These are phyloP conservation scores for Podaxis sp. DNA, from an alignment of 768 basidiomycete genomes.

Conservation along the genomic window DNA sequence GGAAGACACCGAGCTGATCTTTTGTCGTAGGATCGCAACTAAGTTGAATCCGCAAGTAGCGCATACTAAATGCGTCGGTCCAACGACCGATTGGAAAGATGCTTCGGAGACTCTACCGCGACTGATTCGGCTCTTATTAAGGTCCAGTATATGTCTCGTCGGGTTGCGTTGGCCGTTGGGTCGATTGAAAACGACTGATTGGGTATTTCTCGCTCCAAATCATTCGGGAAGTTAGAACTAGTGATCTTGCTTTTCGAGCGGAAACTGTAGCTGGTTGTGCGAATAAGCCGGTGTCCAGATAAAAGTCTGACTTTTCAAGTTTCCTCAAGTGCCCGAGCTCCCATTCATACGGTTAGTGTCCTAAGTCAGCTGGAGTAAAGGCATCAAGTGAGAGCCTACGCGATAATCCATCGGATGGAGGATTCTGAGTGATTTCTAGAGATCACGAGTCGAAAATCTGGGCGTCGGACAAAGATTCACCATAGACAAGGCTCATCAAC, in stretches of 20 bases:
- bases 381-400: background rate
- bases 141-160: too few species aligned
- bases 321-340: background rate
- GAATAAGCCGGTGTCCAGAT: background rate
- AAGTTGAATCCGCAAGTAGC: too few species aligned
- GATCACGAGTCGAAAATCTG: background rate
- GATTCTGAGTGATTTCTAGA: background rate
- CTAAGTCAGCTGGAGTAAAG: background rate
- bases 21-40: background rate
- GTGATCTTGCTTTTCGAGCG: background rate
- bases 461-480: background rate
- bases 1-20: background rate
- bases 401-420: background rate
- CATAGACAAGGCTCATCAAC: background rate
- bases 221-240: background rate
- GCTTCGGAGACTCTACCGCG: too few species aligned
- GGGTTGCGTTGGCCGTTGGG: background rate
- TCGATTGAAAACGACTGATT: background rate
- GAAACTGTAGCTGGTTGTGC: background rate
- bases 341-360: background rate
- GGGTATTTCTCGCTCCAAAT: background rate
- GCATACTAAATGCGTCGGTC: too few species aligned
- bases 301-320: background rate
- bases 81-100: too few species aligned
- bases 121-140: too few species aligned